phyloP scores from a whole-genome alignment of 2,329 filamentous ascomycete species.

The Fusarium udum region DNA sequence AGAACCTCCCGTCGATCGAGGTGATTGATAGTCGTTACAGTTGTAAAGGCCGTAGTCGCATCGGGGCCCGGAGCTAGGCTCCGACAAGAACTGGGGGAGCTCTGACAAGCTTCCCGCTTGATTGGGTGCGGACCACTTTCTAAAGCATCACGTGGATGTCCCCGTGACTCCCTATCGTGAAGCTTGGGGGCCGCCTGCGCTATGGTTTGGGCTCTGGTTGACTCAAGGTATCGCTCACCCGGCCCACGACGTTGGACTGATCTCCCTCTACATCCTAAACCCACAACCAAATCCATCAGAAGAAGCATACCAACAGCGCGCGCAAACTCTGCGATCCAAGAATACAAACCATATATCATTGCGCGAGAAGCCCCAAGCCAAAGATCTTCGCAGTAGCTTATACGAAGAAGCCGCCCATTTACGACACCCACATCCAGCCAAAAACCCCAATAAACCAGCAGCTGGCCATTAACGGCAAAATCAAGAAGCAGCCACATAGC shows the following conservation, averaged over 20 bases:
- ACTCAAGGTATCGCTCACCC: slow-evolving; percentile 32
- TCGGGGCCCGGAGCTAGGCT: slow-evolving; percentile 32
- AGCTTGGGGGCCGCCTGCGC: slow-evolving; percentile 14
- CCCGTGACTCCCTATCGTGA: slow-evolving; percentile 23
- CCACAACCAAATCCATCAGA: slow-evolving; percentile 28
- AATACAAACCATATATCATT: not conserved
- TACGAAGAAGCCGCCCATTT: slow-evolving; percentile 15
- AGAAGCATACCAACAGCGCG: slow-evolving; percentile 9
- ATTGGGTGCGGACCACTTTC: slow-evolving; percentile 24
- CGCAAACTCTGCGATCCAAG: not conserved
- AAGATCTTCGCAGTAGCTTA: not conserved
- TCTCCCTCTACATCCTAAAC: slow-evolving; percentile 31
- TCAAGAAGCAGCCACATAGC: slow-evolving; percentile 18
- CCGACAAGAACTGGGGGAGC: slow-evolving; percentile 31
- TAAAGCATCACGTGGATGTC: not conserved
- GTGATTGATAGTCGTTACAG: slow-evolving; percentile 20
- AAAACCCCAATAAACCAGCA: slow-evolving; percentile 15
- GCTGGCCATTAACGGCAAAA: slow-evolving; percentile 13
- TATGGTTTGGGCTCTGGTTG: slow-evolving; percentile 4
- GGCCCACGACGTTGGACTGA: slow-evolving; percentile 36
- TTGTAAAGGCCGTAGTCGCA: slow-evolving; percentile 27
- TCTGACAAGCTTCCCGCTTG: slow-evolving; percentile 3
- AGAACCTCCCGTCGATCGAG: not conserved
- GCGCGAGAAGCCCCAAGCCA: slow-evolving; percentile 1
- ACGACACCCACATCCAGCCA: slow-evolving; percentile 28